Base-by-base conservation (phyloP, 495 filamentous ascomycete genomes). In the Penicillium atrosanguineum region DNA sequence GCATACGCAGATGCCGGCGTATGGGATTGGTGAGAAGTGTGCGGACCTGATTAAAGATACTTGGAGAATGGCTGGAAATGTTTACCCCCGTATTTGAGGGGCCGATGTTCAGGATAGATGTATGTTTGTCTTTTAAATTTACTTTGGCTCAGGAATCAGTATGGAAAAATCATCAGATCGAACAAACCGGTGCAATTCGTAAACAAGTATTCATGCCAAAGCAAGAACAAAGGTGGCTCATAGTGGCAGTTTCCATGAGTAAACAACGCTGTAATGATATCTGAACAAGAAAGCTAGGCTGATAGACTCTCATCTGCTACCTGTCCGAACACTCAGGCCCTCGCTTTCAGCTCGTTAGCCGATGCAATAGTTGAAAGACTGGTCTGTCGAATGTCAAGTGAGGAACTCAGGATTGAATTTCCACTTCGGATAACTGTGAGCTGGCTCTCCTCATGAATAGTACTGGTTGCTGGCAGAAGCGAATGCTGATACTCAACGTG, bases 1-100 rank as follows among this genome's bases (percentile, higher is more conserved):
- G 14, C 82, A 84, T 46, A 81, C 83, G 0, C 78, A 82, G 57
- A 78, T 84, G 68, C 77, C 79, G 19, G 83, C 79, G 0, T 85
- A 83, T 54, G 80, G 80, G 39, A 74, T 87, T 56, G 78, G 78
- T 5, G 79, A 85, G 64, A 78, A 80, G 52, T 83, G 79, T 38
- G 80, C 79, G 0, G 81, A 82, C 52, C 64, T 72, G n/a, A 79
- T 85, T 59, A 81, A 77, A 50, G 68, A 71, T 49, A 71, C 66
- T 3, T 74, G 69, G 71, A 41, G 52, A 19, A 66, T 45, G 47
- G 39, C 46, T 7, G 55, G 60, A 3, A 64, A 64, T 48, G 44
- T 61, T 19, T 59, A 64, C 20, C 38, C 53, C 51, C 63, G 57
- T 2, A 63, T 61, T 44, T 63, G 49, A 63, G 19, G 7, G 11